Percentiles rank a stretch among this genome's conserved stretches.
These are phyloP conservation scores for Rhododendron williamsianum DNA, from an alignment of 148 eudicot genomes.

Conservation along the genomic window DNA sequence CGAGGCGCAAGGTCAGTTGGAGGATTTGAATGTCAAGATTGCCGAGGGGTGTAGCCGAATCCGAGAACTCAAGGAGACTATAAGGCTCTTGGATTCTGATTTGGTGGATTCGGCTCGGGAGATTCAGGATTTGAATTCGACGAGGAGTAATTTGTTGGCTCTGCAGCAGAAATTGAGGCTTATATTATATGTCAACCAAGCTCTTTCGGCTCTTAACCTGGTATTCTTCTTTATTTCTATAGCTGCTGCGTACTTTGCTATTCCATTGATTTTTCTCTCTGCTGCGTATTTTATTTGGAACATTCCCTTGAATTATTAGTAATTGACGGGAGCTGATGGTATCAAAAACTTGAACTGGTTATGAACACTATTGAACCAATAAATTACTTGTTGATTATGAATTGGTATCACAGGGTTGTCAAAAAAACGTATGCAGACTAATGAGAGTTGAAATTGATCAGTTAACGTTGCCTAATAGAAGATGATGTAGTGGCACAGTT, in stretches of 20 bases:
- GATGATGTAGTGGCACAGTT: not conserved
- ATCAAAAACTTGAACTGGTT: not conserved
- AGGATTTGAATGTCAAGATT: conserved; percentile 69
- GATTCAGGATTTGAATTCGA: conserved; percentile 51
- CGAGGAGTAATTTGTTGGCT: conserved; percentile 46
- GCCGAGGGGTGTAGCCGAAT: conserved; percentile 73
- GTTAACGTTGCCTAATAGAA: not conserved
- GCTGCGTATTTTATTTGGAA: not conserved
- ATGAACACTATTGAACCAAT: not conserved
- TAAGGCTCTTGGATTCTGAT: conserved; percentile 62
- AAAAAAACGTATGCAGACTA: not conserved
- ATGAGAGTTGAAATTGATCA: not conserved
- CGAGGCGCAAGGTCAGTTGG: conserved; percentile 84
- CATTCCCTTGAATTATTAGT: not conserved
- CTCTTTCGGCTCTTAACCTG: conserved; percentile 72
- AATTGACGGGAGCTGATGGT: not conserved
- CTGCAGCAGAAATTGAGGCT: conserved; percentile 74
- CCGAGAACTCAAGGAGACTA: conserved; percentile 70
- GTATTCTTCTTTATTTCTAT: conserved; percentile 23
- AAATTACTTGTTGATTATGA: not conserved
- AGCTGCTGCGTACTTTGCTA: not conserved
- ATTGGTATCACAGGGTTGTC: not conserved
- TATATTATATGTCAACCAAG: conserved; percentile 77
- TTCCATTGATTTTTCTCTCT: not conserved
- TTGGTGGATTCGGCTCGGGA: conserved; percentile 66